Evolutionary conservation across 129 eudicot genomes (phyloP), one percentile per base, ranked within the genome.

Genomic region (Tagetes erecta): DNA sequence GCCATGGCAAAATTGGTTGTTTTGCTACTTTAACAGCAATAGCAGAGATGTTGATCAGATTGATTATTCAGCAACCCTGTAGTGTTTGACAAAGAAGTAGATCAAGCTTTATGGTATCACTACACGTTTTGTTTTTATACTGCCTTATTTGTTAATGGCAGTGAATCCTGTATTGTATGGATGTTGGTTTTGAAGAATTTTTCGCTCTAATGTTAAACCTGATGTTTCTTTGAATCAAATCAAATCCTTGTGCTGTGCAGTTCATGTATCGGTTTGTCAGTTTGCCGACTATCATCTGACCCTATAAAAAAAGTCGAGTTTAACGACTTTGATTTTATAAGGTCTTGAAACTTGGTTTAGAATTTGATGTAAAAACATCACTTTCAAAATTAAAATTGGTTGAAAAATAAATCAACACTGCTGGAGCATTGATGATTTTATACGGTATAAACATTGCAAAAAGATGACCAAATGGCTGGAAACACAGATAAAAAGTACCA

Each of bases 1-100:
- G 87, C 86, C 31, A 77, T 75, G 71, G 83, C 85, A 64, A 88
- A 80, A 20, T 20, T 20, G 71, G 86, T 73, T 35, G 83, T 84
- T 78, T 87, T 81, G 79, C 87, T 50, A 67, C 56, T 50, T 50
- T 78, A 64, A 73, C 14, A 66, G 67, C 49, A 20, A 12, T 27
- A n/a, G 65, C 62, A 30, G 53, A 35, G n/a, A 35, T 34, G 66
- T 59, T 35, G 31, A 57, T 57, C 64, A 2, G 12, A 30, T 57
- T 57, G 81, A 30, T 46, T 70, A 38, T 60, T 70, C 46, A 67
- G 58, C 5, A 53, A 34, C 5, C 56, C 3, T 67, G 35, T 45
- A 56, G 69, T 70, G 50, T 68, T 77, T 77, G 57, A 56, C 60
- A 56, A 76, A 66, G 57, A 73, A 63, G 71, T 74, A 14, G 79